Percentiles rank a stretch among this genome's conserved stretches.
Conservation (phyloP, 805 yeast genomes). For the Wickerhamomyces silvicola region DNA sequence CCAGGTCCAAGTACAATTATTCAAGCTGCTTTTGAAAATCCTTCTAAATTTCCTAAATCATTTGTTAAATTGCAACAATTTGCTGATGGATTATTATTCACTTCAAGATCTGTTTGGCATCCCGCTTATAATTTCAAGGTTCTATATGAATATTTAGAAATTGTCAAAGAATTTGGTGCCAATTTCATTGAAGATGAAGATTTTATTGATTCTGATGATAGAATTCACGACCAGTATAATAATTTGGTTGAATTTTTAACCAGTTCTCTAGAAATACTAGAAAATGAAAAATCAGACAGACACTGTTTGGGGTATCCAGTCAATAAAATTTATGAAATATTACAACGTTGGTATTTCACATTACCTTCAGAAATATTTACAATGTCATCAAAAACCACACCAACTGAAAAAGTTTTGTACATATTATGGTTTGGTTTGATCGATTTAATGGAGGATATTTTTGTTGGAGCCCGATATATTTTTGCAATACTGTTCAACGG, state of each 20-base stretch:
- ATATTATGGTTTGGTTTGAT: conserved; percentile 4
- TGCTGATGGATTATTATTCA: conserved; percentile 3
- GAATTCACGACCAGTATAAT: neutral
- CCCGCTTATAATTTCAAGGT: conserved; percentile 2
- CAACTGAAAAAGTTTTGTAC: conserved; percentile 1
- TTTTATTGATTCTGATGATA: neutral
- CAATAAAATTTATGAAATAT: neutral
- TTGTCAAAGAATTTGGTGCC: conserved; percentile 1
- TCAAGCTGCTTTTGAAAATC: conserved; percentile 1
- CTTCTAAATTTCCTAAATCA: conserved; percentile 1
- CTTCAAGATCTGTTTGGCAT: conserved; percentile 1
- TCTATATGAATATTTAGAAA: neutral
- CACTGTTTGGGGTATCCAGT: conserved; percentile 2
- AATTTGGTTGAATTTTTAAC: neutral
- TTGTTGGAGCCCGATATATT: conserved; percentile 14
- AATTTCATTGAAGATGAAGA: conserved; percentile 2
- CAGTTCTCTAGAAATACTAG: neutral
- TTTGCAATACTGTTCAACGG: conserved; percentile 19
- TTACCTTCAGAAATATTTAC: conserved; percentile 2
- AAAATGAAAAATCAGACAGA: neutral
- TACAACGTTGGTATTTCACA: conserved; percentile 1
- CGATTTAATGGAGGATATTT: conserved; percentile 11
- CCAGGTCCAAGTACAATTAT: conserved; percentile 1
- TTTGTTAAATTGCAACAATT: neutral
- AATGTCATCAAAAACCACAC: neutral